Evolutionary conservation across 352 stramenopile genomes (phyloP), one percentile per base, ranked within the genome.

Genomic region (Phytopythium boreale): DNA sequence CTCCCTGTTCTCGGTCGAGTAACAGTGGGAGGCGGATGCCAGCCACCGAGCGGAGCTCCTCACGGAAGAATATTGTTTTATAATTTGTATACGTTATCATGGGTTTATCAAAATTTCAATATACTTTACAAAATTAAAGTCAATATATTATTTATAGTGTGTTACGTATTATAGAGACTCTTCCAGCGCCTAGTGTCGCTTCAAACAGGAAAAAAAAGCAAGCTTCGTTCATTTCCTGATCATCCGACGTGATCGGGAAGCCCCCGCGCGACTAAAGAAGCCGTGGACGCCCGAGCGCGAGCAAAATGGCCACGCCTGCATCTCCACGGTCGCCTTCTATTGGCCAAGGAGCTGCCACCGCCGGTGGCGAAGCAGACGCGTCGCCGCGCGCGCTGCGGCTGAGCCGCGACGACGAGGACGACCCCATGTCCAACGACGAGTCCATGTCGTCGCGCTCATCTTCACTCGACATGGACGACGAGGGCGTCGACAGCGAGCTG

Each of bases 391-490:
- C 47, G 47, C 47, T 36, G 26, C 47, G 47, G 11, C 59, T 70
- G 19, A 68, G 64, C 3, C 27, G 27, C 24, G 69, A 61, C 19
- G 74, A 79, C 60, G 67, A 68, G 22, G 76, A 87, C 55, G 76
- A 67, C 60, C 71, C 64, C 69, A 87, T 87, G 78, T 87, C 78
- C 5, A 76, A 83, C 47, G 79, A 88, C 61, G 79, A 86, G 64
- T 83, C 75, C 56, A 88, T 88, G 79, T 76, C 66, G 22, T 86
- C 77, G 29, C 70, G 66, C 20, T 84, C 79, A 4, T 84, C 66
- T 27, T 84, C 66, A 27, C 55, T 83, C 12, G 75, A 72, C 39
- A 74, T 79, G 31, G 74, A 79, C 41, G 74, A 75, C 37, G 64
- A 70, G 8, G 62, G 43, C 11, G 52, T 62, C 34, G 67, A 53